Evolutionary conservation across 2,329 filamentous ascomycete species (phyloP), one percentile per base, ranked within the genome.

Genomic region (Ambrosiella beaveri): DNA sequence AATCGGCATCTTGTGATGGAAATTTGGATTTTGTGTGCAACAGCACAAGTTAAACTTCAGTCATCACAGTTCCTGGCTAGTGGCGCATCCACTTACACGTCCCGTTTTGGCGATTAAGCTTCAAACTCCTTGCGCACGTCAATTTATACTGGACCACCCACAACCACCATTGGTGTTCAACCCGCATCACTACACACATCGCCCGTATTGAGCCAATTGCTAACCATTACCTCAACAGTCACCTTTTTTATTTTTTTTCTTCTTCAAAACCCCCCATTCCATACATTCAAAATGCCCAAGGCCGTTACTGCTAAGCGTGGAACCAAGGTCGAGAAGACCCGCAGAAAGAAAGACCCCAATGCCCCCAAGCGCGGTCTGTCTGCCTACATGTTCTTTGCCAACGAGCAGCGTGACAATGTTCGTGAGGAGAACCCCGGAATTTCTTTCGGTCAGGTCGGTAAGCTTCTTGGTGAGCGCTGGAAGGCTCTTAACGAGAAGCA

Each of bases 361-460:
- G 91, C 90, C 62, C 93, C 93, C 72, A 98, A 97, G 89, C 89
- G 93, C 74, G 93, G 91, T 78, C 88, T 98, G 55, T 97, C 93
- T 57, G 93, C 93, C 63, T 98, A 98, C 83, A 98, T 98, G 93
- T 97, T 97, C 85, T 98, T 97, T 72, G 93, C 93, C 82, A 97
- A 97, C 70, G 93, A 97, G 75, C 88, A 96, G 76, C 90, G 93
- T 66, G 91, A 97, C 71, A 95, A 93, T 73, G 93, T 98, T 66
- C 88, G 93, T 67, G 89, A 95, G 71, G 91, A 97, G 74, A 97
- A 97, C 80, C 91, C 91, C 44, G 91, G 90, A 67, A 95, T 97
- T 75, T 85, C 86, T 66, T 98, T 98, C 74, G 93, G 88, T 68
- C 90, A 97, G 74, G 91, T 98, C 68, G 93, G 93, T 76, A 97